Evolutionary conservation across 208 protist species (phyloP), one percentile per base, ranked within the genome.

Genomic region (Trichomonas tenax): DNA sequence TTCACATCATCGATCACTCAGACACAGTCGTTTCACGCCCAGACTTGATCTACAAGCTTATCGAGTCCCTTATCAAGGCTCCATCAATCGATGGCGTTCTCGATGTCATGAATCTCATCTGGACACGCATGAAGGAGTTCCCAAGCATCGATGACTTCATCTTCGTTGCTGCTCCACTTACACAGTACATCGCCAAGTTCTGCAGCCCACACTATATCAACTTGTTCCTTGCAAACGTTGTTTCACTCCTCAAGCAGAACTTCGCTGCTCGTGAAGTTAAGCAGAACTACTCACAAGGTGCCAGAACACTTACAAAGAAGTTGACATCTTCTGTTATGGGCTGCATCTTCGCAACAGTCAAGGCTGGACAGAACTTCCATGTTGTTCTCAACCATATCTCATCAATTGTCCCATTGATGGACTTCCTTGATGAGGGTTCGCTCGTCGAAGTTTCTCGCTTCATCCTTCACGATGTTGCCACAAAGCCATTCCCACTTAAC

Each of bases 321-420:
- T 40, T 93, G 4, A 26, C 86, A 48, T 15, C 41, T 11, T 58
- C 15, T 38, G 86, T 93, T 17, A 48, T 44, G 26, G 86, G 51
- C 41, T 93, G 86, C 31, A 93, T 93, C 26, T 48, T 51, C 3
- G 15, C 17, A 40, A 38, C 86, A 51, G 86, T 93, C 9, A 93
- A 48, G 17, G 17, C 44, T 17, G 86, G 44, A 11, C 11, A 48
- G 14, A 93, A 93, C 44, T 93, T 93, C 31, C 10, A 41, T 38
- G 86, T 48, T n/a, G 44, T 51, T 40, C 31, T 93, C 0, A 41
- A 51, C 11, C 86, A 51, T 38, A 41, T 93, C 36, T 23, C 15
- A 8, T 93, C 86, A 9, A 93, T 93, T 93, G 86, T 93, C 31
- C 40, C 41, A 34, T 93, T 93, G 45, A 93, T 93, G 86, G 86